Percentiles rank a stretch among this genome's conserved stretches.
Evolutionary conservation across 2,329 filamentous ascomycete genomes (phyloP).

Genomic region (Pseudogymnoascus verrucosus): DNA sequence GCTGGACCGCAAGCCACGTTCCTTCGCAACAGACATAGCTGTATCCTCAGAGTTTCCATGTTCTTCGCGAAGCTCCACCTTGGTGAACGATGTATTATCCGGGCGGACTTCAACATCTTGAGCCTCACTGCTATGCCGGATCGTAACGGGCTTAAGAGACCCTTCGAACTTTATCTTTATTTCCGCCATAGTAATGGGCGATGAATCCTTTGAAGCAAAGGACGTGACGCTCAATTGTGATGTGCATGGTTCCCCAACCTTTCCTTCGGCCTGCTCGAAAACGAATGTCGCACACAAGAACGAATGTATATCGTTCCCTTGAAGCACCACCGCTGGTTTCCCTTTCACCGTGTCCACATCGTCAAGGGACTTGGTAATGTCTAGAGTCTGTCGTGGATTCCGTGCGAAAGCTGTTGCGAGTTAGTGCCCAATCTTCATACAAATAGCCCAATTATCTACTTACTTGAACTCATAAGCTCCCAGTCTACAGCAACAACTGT

Average conservation of each 20-base stretch:
- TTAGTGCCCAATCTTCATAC: conserved; percentile 16
- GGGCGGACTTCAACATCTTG: conserved; percentile 12
- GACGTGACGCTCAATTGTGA: conserved; percentile 53
- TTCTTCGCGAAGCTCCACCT: conserved; percentile 4
- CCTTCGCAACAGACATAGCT: neutral
- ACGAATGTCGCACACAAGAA: conserved; percentile 48
- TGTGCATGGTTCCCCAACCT: conserved; percentile 50
- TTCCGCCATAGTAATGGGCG: conserved; percentile 43
- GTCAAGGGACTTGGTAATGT: conserved; percentile 49
- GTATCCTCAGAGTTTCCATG: neutral
- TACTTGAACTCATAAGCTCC: conserved; percentile 54
- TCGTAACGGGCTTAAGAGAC: conserved; percentile 45
- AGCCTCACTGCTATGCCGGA: conserved; percentile 30
- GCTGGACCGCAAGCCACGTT: neutral
- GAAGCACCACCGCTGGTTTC: conserved; percentile 43
- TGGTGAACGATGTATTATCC: conserved; percentile 13
- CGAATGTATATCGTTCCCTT: conserved; percentile 43
- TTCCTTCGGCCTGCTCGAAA: conserved; percentile 50
- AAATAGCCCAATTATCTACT: conserved; percentile 23
- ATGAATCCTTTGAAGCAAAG: conserved; percentile 43
- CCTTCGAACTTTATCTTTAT: conserved; percentile 50
- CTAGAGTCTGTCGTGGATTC: conserved; percentile 51
- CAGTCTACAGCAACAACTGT: conserved; percentile 56
- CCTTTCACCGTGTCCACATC: conserved; percentile 34
- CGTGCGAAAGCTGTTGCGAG: conserved; percentile 41